phyloP scores from a whole-genome alignment of 2,329 filamentous ascomycete species.

The Ophiostoma ips region DNA sequence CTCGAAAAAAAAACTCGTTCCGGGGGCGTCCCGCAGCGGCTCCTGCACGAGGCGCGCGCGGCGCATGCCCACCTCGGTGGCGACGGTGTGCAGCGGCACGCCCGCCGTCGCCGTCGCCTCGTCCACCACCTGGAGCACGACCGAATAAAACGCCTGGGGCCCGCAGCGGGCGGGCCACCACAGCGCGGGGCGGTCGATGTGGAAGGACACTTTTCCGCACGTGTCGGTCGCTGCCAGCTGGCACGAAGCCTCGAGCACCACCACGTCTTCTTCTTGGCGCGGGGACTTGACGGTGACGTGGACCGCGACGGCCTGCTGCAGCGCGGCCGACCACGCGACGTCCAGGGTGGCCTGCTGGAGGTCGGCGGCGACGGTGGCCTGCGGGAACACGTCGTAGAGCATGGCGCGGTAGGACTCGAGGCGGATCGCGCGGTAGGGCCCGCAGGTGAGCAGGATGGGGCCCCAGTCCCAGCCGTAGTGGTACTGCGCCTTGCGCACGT shows the following conservation, averaged over 20 bases:
- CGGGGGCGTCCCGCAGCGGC: conserved; percentile 45
- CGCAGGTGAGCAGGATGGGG: conserved; percentile 50
- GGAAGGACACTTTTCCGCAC: conserved; percentile 31
- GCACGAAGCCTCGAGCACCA: too few species aligned
- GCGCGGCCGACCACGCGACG: too few species aligned
- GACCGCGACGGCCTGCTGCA: conserved; percentile 27
- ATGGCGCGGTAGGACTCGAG: conserved; percentile 57
- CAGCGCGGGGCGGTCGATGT: conserved; percentile 47
- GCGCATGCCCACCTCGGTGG: conserved; percentile 56
- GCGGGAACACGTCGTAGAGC: conserved; percentile 50
- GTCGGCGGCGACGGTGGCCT: conserved; percentile 44
- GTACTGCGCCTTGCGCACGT: conserved; percentile 53
- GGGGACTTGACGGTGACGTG: conserved; percentile 29
- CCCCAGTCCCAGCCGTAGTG: conserved; percentile 70
- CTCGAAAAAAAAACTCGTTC: conserved; percentile 66
- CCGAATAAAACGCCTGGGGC: conserved; percentile 55
- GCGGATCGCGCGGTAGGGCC: conserved; percentile 59
- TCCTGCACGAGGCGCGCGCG: conserved; percentile 47
- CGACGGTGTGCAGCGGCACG: conserved; percentile 33
- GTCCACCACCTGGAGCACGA: conserved; percentile 47
- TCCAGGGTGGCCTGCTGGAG: conserved; percentile 34
- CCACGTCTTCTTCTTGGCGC: conserved; percentile 22
- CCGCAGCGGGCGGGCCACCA: conserved; percentile 74
- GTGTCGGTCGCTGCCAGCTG: too few species aligned
- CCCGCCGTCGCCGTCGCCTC: neutral